Percentiles rank a stretch among this genome's conserved stretches.
phyloP scores from a whole-genome alignment of 73 alveolate species.

The Stentor coeruleus region DNA sequence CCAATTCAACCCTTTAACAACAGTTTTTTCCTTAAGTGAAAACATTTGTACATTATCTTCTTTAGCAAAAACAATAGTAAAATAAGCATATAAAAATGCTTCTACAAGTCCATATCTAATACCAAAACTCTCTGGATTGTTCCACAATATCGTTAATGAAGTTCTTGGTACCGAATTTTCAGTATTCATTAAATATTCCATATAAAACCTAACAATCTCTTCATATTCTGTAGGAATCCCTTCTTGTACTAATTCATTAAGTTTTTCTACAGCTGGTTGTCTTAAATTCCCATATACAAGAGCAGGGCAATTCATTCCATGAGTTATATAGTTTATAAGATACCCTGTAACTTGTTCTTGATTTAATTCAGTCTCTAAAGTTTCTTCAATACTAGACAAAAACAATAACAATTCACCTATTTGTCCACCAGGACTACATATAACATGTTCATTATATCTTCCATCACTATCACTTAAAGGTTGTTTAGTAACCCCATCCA shows the following conservation, averaged over 20 bases:
- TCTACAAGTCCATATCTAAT: conserved; percentile 18
- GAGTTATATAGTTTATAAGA: background rate
- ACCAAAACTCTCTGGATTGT: conserved; percentile 15
- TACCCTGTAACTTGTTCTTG: background rate
- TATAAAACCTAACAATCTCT: background rate
- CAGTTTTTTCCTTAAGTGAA: background rate
- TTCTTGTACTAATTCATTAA: background rate
- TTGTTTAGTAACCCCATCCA: conserved; percentile 47
- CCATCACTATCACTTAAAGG: conserved; percentile 39
- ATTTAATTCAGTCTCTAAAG: conserved; percentile 12
- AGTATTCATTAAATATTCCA: conserved; percentile 5
- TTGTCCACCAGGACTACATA: conserved; percentile 50
- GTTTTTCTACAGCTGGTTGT: background rate
- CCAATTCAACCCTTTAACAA: background rate
- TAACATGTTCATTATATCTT: conserved; percentile 38
- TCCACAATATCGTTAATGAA: background rate
- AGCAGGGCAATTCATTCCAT: conserved; percentile 14
- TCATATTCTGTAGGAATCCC: background rate
- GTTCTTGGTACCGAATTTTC: conserved; percentile 22
- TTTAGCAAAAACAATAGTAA: background rate
- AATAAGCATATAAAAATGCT: background rate
- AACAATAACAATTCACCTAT: conserved; percentile 47
- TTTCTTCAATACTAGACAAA: conserved; percentile 40
- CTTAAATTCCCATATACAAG: background rate
- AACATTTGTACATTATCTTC: background rate